Evolutionary conservation across 2,329 filamentous ascomycete genomes (phyloP).

Genomic region (Claviceps purpurea): DNA sequence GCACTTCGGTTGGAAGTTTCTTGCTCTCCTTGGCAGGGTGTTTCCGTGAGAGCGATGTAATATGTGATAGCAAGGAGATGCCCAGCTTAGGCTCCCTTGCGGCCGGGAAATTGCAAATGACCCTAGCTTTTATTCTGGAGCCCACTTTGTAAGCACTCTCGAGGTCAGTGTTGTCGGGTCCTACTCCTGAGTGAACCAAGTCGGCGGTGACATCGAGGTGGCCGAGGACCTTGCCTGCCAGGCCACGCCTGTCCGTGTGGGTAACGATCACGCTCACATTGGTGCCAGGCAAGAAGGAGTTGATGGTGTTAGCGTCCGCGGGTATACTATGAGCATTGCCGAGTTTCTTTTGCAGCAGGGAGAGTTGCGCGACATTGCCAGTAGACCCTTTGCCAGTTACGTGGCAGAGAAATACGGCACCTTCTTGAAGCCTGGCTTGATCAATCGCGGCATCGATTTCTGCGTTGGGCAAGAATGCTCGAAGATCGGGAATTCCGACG

Average conservation of each 20-base stretch:
- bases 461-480: slow-evolving; percentile 75
- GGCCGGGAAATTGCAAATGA: slow-evolving; percentile 77
- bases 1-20: slow-evolving; percentile 39
- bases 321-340: slow-evolving; percentile 54
- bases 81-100: slow-evolving; percentile 73
- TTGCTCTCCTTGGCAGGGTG: slow-evolving; percentile 22
- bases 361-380: slow-evolving; percentile 78
- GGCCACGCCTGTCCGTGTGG: slow-evolving; percentile 58
- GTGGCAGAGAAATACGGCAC: slow-evolving; percentile 72
- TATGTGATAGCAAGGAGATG: slow-evolving; percentile 76
- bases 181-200: slow-evolving; percentile 72
- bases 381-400: slow-evolving; percentile 62
- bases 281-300: slow-evolving; percentile 84
- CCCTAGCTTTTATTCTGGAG: slow-evolving; percentile 69
- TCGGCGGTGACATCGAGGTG: slow-evolving; percentile 85
- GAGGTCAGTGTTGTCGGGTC: slow-evolving; percentile 54
- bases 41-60: slow-evolving; percentile 48
- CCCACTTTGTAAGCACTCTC: slow-evolving; percentile 71
- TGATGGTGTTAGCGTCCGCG: slow-evolving; percentile 70
- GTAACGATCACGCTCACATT: slow-evolving; percentile 73
- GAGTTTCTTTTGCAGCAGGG: slow-evolving; percentile 56
- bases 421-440: slow-evolving; percentile 61
- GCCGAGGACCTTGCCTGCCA: slow-evolving; percentile 84
- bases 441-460: slow-evolving; percentile 58
- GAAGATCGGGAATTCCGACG: slow-evolving; percentile 58